Evolutionary conservation across 2,329 filamentous ascomycete genomes (phyloP).

Genomic region (Bipolaris gigantea): DNA sequence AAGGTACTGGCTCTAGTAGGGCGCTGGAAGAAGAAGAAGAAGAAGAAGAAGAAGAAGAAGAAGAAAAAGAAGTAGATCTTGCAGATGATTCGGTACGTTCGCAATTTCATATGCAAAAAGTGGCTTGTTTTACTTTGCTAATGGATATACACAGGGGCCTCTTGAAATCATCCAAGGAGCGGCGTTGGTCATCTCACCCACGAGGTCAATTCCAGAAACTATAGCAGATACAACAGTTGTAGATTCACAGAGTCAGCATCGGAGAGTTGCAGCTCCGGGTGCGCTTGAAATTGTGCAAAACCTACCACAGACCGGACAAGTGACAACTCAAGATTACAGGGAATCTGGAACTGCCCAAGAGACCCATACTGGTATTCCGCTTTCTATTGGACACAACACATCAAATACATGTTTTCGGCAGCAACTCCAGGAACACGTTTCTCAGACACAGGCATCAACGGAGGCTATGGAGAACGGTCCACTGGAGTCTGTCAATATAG

Average conservation of each 20-base stretch:
- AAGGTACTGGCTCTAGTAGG: conserved; percentile 3
- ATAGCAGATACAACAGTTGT: conserved; percentile 22
- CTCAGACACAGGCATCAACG: background rate
- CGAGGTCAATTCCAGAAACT: conserved; percentile 34
- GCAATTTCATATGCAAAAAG: background rate
- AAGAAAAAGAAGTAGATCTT: conserved; percentile 3
- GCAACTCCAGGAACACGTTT: background rate
- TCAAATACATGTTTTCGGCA: background rate
- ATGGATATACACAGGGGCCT: conserved; percentile 14
- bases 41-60: background rate
- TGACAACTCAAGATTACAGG: background rate
- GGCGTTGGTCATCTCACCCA: conserved; percentile 17
- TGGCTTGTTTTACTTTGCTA: conserved; percentile 5
- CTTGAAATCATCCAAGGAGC: conserved; percentile 19
- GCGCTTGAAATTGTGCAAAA: conserved; percentile 7
- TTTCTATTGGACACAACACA: background rate
- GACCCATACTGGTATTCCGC: background rate
- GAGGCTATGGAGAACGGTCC: background rate
- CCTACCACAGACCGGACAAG: conserved; percentile 3
- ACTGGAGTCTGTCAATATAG: background rate
- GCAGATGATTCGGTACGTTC: conserved; percentile 18
- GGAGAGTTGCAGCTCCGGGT: conserved; percentile 2
- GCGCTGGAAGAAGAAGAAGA: conserved; percentile 7
- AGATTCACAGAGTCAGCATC: conserved; percentile 20
- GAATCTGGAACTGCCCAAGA: background rate